Evolutionary conservation across 1,284 basidiomycete species (phyloP).

Genomic region (Jaminaea rosea): DNA sequence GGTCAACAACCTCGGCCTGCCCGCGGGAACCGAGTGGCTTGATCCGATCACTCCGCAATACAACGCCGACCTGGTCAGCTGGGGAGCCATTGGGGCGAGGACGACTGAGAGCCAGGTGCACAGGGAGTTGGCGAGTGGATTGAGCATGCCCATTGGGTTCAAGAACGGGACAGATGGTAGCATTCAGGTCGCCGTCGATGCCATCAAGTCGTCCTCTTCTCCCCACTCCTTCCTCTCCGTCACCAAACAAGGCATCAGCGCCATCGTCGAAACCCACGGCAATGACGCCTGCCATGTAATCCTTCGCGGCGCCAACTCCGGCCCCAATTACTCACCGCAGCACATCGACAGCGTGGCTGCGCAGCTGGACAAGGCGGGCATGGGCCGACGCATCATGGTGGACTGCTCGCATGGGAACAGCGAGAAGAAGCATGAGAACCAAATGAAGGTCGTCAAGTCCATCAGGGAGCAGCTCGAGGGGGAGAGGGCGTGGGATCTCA

Average conservation of each 20-base stretch:
- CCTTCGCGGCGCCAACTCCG: constrained; percentile 42
- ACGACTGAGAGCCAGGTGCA: constrained; percentile 90
- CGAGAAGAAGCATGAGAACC: constrained; percentile 56
- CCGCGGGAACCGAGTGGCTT: constrained; percentile 48
- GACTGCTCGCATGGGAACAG: constrained; percentile 78
- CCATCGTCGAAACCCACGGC: constrained; percentile 46
- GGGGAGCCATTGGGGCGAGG: constrained; percentile 80
- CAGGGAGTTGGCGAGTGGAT: constrained; percentile 67
- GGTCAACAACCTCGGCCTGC: constrained; percentile 50
- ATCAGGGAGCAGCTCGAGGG: constrained; percentile 49
- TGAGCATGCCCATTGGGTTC: constrained; percentile 80
- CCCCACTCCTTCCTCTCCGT: constrained; percentile 98
- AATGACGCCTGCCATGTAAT: constrained; percentile 46
- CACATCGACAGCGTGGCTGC: constrained; percentile 23
- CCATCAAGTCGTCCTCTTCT: constrained; percentile 83
- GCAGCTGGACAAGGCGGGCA: constrained; percentile 22
- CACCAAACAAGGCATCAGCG: constrained; percentile 67
- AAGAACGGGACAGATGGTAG: constrained; percentile 53
- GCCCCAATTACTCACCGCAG: constrained; percentile 40
- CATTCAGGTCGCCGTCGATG: constrained; percentile 66
- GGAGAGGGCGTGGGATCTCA: constrained; percentile 55
- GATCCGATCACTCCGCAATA: constrained; percentile 86
- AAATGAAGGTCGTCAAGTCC: constrained; percentile 53
- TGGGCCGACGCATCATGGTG: constrained; percentile 46
- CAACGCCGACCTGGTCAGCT: constrained; percentile 87